Evolutionary conservation across 306 rosid genomes (phyloP).

Genomic region (Lathyrus tuberosus): DNA sequence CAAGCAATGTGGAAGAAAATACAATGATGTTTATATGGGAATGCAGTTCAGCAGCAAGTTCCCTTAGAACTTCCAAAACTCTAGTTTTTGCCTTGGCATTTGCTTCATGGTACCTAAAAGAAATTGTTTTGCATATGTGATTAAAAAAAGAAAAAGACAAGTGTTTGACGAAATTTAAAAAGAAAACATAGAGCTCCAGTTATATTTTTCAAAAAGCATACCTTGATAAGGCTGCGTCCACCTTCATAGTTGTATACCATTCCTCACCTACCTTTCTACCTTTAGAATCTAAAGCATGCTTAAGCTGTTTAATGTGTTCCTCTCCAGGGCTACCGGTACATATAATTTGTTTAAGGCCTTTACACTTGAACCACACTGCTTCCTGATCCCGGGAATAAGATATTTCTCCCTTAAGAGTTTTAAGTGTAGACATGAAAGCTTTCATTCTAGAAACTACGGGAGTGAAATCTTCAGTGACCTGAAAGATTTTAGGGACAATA

Average conservation of each 20-base stretch:
- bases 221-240: slow-evolving; percentile 89
- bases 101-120: slow-evolving; percentile 81
- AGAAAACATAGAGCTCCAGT: slow-evolving; percentile 19
- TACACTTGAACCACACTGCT: slow-evolving; percentile 98
- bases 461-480: slow-evolving; percentile 84
- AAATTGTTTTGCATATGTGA: slow-evolving; percentile 29
- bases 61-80: slow-evolving; percentile 81
- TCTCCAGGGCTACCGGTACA: slow-evolving; percentile 90
- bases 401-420: slow-evolving; percentile 94
- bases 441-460: slow-evolving; percentile 82
- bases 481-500: slow-evolving; percentile 34
- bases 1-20: slow-evolving; percentile 84
- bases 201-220: slow-evolving; percentile 27
- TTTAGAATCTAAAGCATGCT: slow-evolving; percentile 89
- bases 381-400: slow-evolving; percentile 83
- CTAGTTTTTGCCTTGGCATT: slow-evolving; percentile 68
- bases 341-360: slow-evolving; percentile 67
- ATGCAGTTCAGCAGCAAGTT: slow-evolving; percentile 79
- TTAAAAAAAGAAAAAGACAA: slow-evolving; percentile 3
- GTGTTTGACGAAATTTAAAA: slow-evolving; percentile 10
- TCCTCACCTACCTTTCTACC: slow-evolving; percentile 93
- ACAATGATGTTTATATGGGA: slow-evolving; percentile 75
- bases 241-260: slow-evolving; percentile 87
- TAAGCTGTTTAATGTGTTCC: slow-evolving; percentile 81
- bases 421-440: slow-evolving; percentile 74